Percentiles rank a stretch among this genome's conserved stretches.
Evolutionary conservation across 345 rosid species (phyloP).

Genomic region (Odontarrhena argentea): DNA sequence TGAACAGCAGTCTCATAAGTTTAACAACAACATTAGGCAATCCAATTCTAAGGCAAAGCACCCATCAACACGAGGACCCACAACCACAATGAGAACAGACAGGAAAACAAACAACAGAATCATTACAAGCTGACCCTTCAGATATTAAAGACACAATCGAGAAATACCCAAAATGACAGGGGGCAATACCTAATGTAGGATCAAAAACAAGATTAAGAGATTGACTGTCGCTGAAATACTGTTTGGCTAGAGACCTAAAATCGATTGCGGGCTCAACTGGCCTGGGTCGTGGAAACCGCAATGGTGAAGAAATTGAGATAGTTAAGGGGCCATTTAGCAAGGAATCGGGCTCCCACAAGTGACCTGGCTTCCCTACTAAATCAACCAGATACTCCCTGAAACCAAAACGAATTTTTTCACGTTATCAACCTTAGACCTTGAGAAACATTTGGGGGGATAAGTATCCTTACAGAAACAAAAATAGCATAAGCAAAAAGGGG

Average conservation of each 20-base stretch:
- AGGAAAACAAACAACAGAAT: conserved; percentile 16
- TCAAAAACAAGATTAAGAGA: conserved; percentile 81
- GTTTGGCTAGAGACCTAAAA: conserved; percentile 86
- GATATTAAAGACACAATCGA: conserved; percentile 9
- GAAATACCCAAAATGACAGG: conserved; percentile 6
- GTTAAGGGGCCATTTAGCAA: conserved; percentile 95
- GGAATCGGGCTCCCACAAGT: conserved; percentile 90
- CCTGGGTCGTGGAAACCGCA: conserved; percentile 86
- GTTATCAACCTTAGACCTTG: conserved; percentile 28
- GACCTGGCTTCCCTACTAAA: conserved; percentile 90
- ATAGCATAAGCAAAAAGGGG: conserved; percentile 1
- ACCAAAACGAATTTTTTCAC: conserved; percentile 37
- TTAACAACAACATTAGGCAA: conserved; percentile 3
- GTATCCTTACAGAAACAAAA: conserved; percentile 18
- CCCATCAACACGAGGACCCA: conserved; percentile 10
- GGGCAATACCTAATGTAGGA: conserved; percentile 64
- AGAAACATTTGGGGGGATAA: background rate
- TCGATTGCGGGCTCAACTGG: conserved; percentile 68
- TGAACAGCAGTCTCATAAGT: conserved; percentile 7
- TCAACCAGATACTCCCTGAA: conserved; percentile 96
- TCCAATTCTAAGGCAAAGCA: conserved; percentile 11
- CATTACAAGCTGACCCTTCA: conserved; percentile 10
- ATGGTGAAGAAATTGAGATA: conserved; percentile 88
- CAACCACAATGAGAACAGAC: conserved; percentile 9
- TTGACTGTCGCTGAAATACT: conserved; percentile 77